Evolutionary conservation across 164 flowering plant species (phyloP), one percentile per base, ranked within the genome.

Genomic region (Dillenia suffruticosa): DNA sequence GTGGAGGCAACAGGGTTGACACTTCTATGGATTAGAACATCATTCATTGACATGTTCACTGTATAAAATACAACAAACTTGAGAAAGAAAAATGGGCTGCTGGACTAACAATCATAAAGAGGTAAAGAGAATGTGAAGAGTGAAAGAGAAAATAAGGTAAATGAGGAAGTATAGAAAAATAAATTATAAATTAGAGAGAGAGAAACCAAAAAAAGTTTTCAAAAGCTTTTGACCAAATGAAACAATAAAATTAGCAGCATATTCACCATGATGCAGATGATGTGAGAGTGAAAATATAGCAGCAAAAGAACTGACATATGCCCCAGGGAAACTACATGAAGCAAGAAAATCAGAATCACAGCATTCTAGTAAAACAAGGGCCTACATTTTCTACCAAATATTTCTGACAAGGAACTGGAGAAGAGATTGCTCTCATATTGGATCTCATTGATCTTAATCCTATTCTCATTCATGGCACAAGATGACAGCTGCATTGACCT

Each of bases 341-440:
- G 40, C 17, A 17, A 15, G 9, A 50, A 46, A 26, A 59, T 22
- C n/a, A 57, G 13, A 44, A 9, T 16, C 2, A 32, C 40, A 17
- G 12, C 48, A 57, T 17, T 57, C 6, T 53, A 24, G 54, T 0
- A 52, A 59, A 59, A 64, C 5, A 12, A 58, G 19, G 43, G 67
- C 92, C 66, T 73, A 89, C 96, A 46, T 57, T 90, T 90, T 70
- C 76, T 80, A 67, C 57, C 72, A 71, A 87, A 85, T 47, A 85
- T 50, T 22, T 88, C 90, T n/a, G 95, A 88, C 59, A 90, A 54
- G 16, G 96, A 87, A 61, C 94, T 82, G 9, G 95, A 88, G 77
- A 90, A 88, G 53, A 88, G 86, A 56, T 84, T 81, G 60, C 77
- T 92, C 71, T 88, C 96, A 69, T 78, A 66, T 55, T 75, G 89